Percentiles rank a stretch among this genome's conserved stretches.
These are phyloP conservation scores for Ustilago tritici DNA, from an alignment of 1,284 basidiomycete species.

Conservation along the genomic window DNA sequence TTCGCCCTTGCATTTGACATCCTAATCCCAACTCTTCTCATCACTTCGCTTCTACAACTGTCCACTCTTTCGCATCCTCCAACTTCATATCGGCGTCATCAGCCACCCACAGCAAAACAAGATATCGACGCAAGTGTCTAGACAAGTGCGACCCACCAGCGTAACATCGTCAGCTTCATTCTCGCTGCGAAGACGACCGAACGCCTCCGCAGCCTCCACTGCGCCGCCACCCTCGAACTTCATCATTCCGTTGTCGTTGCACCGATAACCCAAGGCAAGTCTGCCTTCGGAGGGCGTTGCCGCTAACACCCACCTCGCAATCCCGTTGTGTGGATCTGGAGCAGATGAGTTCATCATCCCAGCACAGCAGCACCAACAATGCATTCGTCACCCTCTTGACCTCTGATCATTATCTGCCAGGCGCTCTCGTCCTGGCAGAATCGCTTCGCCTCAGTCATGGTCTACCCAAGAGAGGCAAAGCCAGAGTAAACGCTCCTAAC, in stretches of 20 bases:
- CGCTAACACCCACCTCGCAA: neutral
- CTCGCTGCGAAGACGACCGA: neutral
- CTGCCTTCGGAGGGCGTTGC: slow-evolving; percentile 3
- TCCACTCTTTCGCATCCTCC: neutral
- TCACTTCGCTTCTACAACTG: no score
- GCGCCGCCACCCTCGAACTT: neutral
- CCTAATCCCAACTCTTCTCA: neutral
- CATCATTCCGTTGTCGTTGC: neutral
- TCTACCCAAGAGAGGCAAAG: slow-evolving; percentile 22
- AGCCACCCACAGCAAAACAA: neutral
- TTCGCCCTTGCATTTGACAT: neutral
- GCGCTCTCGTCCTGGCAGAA: slow-evolving; percentile 85
- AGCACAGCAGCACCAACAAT: slow-evolving; percentile 67
- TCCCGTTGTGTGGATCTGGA: neutral
- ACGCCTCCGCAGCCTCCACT: neutral
- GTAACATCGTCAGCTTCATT: neutral
- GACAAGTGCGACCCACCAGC: neutral
- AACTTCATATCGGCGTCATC: slow-evolving; percentile 8
- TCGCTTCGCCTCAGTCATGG: slow-evolving; percentile 73
- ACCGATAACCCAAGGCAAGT: slow-evolving; percentile 1
- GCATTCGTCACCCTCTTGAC: slow-evolving; percentile 80
- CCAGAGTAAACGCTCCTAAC: neutral
- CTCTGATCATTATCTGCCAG: slow-evolving; percentile 89
- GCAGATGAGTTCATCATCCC: slow-evolving; percentile 36
- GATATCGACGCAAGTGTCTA: neutral